A percentile compares a stretch with the other conserved stretches of the same genome.
These are phyloP conservation scores for Microbotryum intermedium DNA, from an alignment of 1,284 basidiomycete genomes.

Conservation along the genomic window DNA sequence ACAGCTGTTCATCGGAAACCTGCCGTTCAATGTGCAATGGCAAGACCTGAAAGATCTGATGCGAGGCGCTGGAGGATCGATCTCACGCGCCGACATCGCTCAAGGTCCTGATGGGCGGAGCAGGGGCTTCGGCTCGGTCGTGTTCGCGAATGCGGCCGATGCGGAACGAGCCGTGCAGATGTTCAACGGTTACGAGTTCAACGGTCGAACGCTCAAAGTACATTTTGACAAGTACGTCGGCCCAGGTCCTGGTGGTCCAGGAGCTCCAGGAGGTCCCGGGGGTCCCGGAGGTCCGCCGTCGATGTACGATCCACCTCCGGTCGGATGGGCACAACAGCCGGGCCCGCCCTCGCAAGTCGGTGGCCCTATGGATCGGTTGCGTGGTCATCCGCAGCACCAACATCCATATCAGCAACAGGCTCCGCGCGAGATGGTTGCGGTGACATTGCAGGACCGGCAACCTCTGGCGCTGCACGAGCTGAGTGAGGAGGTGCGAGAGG, in stretches of 20 bases:
- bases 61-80: conserved; percentile 76
- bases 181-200: conserved; percentile 52
- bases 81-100: conserved; percentile 85
- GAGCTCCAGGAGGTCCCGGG: conserved; percentile 8
- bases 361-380: too few relatives aligned
- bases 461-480: too few relatives aligned
- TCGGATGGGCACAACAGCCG: too few relatives aligned
- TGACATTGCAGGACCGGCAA: too few relatives aligned
- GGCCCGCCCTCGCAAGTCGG: too few relatives aligned
- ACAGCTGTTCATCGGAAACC: conserved; percentile 73
- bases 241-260: conserved; percentile 28
- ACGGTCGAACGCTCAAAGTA: conserved; percentile 72
- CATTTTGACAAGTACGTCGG: conserved; percentile 64
- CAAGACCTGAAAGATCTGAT: conserved; percentile 98
- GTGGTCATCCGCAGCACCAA: not conserved
- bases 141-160: conserved; percentile 73
- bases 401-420: not conserved
- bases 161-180: conserved; percentile 65
- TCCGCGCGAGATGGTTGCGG: too few relatives aligned
- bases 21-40: conserved; percentile 87
- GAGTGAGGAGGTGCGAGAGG: too few relatives aligned
- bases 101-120: conserved; percentile 76
- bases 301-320: too few relatives aligned
- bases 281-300: conserved; percentile 29
- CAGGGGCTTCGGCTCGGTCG: conserved; percentile 77